Percentiles rank a stretch among this genome's conserved stretches.
Evolutionary conservation across 106 monocot species (phyloP).

Genomic region (Dactylorhiza incarnata): DNA sequence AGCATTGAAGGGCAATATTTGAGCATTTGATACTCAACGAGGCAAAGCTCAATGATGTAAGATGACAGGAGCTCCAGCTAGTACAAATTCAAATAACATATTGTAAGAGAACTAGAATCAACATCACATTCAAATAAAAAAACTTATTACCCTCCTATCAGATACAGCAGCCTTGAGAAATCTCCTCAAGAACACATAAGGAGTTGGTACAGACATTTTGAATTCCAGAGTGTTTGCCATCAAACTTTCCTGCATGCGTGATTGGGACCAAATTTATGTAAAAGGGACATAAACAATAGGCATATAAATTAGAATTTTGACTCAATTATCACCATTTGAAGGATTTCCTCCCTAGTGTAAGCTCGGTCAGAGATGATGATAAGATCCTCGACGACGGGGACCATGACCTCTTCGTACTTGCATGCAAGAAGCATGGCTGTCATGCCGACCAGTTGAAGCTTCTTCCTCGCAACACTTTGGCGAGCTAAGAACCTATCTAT

Average conservation of each 20-base stretch:
- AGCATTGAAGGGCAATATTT: conserved; percentile 66
- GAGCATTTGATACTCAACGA: conserved; percentile 83
- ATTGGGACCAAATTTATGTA: not conserved
- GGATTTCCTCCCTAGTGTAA: conserved; percentile 65
- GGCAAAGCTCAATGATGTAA: conserved; percentile 57
- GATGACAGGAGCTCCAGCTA: conserved; percentile 52
- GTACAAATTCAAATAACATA: not conserved
- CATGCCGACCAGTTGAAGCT: conserved; percentile 87
- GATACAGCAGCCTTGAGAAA: conserved; percentile 82
- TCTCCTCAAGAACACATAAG: conserved; percentile 89
- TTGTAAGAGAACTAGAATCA: not conserved
- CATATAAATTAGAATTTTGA: not conserved
- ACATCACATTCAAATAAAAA: not conserved
- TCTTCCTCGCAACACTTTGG: conserved; percentile 68
- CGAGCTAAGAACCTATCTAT: conserved; percentile 79
- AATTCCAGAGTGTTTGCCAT: conserved; percentile 75
- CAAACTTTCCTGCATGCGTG: conserved; percentile 38
- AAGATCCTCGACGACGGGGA: conserved; percentile 85
- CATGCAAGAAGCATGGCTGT: conserved; percentile 97
- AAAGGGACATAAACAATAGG: not conserved
- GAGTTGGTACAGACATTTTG: conserved; percentile 84
- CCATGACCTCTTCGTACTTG: conserved; percentile 91
- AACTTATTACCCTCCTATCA: conserved; percentile 46
- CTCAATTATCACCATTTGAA: conserved; percentile 60
- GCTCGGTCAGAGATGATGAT: conserved; percentile 77